Evolutionary conservation across 352 stramenopile species (phyloP).

Genomic region (Phytophthora palmivora): DNA sequence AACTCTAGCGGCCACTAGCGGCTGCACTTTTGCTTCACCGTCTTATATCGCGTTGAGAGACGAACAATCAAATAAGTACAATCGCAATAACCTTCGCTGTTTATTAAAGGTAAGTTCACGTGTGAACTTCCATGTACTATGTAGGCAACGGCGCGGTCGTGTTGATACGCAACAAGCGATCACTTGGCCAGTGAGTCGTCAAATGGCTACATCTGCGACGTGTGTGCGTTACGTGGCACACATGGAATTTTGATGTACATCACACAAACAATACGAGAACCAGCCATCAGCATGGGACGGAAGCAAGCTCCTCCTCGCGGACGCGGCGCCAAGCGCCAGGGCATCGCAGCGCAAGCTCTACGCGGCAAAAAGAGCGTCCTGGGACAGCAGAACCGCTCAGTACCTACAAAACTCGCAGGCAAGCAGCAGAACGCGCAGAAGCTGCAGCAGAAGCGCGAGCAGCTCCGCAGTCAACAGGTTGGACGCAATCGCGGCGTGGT

Average conservation of each 20-base stretch:
- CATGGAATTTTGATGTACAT: not conserved
- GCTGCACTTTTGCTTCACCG: slow-evolving; percentile 17
- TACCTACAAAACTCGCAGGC: slow-evolving; percentile 42
- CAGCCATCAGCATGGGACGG: slow-evolving; percentile 33
- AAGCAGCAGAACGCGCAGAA: slow-evolving; percentile 61
- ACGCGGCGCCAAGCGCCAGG: slow-evolving; percentile 41
- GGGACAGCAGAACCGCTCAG: slow-evolving; percentile 30
- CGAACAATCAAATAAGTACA: slow-evolving; percentile 10
- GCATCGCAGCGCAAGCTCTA: slow-evolving; percentile 32
- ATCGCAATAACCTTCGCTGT: not conserved
- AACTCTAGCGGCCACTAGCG: slow-evolving; percentile 6
- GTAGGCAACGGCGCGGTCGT: slow-evolving; percentile 8
- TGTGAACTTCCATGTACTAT: too few relatives aligned
- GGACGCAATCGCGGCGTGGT: slow-evolving; percentile 44
- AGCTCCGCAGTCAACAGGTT: slow-evolving; percentile 63
- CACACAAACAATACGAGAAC: not conserved
- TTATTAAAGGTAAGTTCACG: slow-evolving; percentile 1
- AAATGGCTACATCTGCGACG: not conserved
- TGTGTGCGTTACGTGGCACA: not conserved
- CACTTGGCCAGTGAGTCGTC: slow-evolving; percentile 15
- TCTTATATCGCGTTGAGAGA: slow-evolving; percentile 17
- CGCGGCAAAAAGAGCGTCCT: slow-evolving; percentile 27
- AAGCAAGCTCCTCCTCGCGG: slow-evolving; percentile 30
- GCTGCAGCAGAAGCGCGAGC: slow-evolving; percentile 68
- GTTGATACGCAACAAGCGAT: slow-evolving; percentile 16